Evolutionary conservation across 129 eudicot genomes (phyloP).

Genomic region (Artemisia tridentata): DNA sequence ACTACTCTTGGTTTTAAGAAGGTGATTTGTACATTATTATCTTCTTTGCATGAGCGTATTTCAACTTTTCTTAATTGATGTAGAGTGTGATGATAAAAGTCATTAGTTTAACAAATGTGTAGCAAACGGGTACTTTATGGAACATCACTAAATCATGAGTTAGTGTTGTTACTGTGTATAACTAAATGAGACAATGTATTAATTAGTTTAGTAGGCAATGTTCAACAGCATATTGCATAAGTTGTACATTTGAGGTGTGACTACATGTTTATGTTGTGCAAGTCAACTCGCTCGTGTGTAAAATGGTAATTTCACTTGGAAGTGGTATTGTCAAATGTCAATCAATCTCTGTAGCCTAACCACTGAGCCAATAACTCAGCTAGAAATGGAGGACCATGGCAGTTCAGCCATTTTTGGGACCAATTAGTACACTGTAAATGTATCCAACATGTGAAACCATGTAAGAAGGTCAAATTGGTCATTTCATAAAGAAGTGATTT

Average conservation of each 20-base stretch:
- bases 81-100: background rate
- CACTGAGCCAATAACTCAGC: slow-evolving; percentile 3
- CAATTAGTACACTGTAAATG: slow-evolving; percentile 3
- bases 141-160: background rate
- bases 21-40: no score
- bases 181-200: no score
- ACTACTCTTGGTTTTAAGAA: no score
- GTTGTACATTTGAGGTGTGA: no score
- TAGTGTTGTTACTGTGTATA: no score
- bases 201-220: no score
- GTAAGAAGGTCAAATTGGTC: slow-evolving; percentile 14
- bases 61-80: no score
- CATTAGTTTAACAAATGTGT: no score
- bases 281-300: background rate
- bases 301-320: slow-evolving; percentile 15
- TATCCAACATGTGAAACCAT: background rate
- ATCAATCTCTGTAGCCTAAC: background rate
- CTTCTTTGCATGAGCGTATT: no score
- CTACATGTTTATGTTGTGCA: background rate
- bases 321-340: slow-evolving; percentile 10
- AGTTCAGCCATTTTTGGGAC: background rate
- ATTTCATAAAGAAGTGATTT: background rate
- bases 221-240: no score
- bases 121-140: background rate
- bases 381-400: background rate